Base-by-base conservation (phyloP, 225 moss, liverwort and hornwort genomes). In the Ulota crispa region DNA sequence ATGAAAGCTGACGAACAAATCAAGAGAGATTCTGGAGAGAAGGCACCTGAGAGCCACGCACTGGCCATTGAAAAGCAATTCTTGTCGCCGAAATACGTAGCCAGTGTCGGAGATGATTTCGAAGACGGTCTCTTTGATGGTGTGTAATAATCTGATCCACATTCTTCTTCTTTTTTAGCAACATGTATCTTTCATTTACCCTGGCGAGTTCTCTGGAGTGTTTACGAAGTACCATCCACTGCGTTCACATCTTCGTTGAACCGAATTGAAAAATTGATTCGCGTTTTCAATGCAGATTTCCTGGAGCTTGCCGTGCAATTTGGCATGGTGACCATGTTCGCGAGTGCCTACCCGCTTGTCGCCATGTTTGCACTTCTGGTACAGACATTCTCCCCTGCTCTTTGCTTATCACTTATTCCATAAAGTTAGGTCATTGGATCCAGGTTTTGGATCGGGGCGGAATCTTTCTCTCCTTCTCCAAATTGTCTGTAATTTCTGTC, bases 101-200 rank as follows among this genome's bases (percentile, higher is more conserved):
- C 94, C 2, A 93, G 89, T 64, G 88, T 96, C 54, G 89, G 91
- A 56, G 85, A 79, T 79, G 94, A 96, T 19, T 87, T 90, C 19
- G 94, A 96, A 87, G 96, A 96, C 78, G 96, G 96, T 65, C 82
- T 96, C 30, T 96, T 96, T 70, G 92, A 96, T 85, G 95, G 95
- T 95, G 30, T 42, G 74, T 26, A 6, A 72, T 34, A 42, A 20
- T 20, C 50, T 9, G 9, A n/a, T 47, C 60, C 27, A 16, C 18
- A 26, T 30, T 79, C 15, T 89, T 45, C 36, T 76, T 15, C 59
- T 57, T 75, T 72, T 39, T 57, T 62, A 34, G 3, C 50, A 43
- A 20, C 20, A 50, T 47, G 0, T 50, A 50, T 18, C 50, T 18
- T 50, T 6, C 18, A 23, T 28, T 11, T 24, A 16, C 24, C 6